Evolutionary conservation across 106 monocot genomes (phyloP).

Genomic region (Gastrodia elata): DNA sequence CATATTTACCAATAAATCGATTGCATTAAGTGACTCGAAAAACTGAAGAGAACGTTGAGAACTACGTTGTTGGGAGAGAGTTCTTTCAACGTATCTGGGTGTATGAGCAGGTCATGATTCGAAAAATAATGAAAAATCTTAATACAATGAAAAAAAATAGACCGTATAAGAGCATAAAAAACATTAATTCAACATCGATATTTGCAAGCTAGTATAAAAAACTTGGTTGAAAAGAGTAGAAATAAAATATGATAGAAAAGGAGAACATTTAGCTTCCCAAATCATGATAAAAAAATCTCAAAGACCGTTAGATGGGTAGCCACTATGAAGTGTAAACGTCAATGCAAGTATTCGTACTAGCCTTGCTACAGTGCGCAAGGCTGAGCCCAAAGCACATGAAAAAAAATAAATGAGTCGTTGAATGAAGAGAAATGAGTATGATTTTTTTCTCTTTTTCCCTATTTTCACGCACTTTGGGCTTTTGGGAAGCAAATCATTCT

Average conservation of each 20-base stretch:
- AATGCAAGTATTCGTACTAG: no score
- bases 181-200: not conserved
- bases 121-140: not conserved
- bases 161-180: not conserved
- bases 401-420: no score
- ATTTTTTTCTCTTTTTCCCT: no score
- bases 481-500: no score
- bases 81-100: constrained; percentile 61
- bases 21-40: constrained; percentile 28
- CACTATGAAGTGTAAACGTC: no score
- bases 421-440: no score
- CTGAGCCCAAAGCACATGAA: no score
- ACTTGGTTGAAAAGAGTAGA: not conserved
- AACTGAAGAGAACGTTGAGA: constrained; percentile 28
- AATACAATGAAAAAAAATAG: not conserved
- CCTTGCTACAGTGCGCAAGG: no score
- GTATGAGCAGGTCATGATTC: constrained; percentile 4
- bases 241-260: not conserved
- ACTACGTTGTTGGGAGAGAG: constrained; percentile 33
- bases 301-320: no score
- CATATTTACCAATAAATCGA: constrained; percentile 56
- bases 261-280: no score
- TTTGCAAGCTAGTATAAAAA: not conserved
- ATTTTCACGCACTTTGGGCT: no score
- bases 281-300: no score